Evolutionary conservation across 129 eudicot species (phyloP).

Genomic region (Flaveria ramosissima): DNA sequence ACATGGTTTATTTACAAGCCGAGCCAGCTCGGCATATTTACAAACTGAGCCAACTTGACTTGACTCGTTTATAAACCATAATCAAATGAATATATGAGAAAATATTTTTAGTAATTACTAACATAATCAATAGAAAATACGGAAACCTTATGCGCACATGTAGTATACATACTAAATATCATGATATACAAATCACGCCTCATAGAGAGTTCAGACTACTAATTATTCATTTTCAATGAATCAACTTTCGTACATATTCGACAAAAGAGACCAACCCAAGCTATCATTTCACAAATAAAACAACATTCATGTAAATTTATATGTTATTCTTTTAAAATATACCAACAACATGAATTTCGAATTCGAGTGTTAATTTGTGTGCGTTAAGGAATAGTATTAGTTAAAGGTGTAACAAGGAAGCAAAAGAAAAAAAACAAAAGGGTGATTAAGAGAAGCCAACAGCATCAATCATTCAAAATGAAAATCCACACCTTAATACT

Average conservation of each 20-base stretch:
- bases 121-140: too few relatives aligned
- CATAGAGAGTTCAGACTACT: background rate
- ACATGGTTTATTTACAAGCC: too few relatives aligned
- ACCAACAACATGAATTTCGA: background rate
- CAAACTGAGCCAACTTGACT: too few relatives aligned
- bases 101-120: too few relatives aligned
- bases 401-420: conserved; percentile 64
- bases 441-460: conserved; percentile 44
- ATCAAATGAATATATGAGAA: too few relatives aligned
- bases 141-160: too few relatives aligned
- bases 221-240: background rate
- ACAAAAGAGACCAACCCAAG: background rate
- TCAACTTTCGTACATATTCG: background rate
- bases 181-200: background rate
- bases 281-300: background rate
- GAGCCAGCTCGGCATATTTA: too few relatives aligned
- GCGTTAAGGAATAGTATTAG: conserved; percentile 36
- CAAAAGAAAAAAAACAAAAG: conserved; percentile 37
- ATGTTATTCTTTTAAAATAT: background rate
- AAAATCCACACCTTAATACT: conserved; percentile 32
- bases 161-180: too few relatives aligned
- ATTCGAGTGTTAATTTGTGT: background rate
- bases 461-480: conserved; percentile 37
- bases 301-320: background rate
- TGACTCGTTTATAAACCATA: too few relatives aligned